These are phyloP conservation scores for Phytophthora megakarya DNA, from an alignment of 352 stramenopile genomes.

Conservation along the genomic window DNA sequence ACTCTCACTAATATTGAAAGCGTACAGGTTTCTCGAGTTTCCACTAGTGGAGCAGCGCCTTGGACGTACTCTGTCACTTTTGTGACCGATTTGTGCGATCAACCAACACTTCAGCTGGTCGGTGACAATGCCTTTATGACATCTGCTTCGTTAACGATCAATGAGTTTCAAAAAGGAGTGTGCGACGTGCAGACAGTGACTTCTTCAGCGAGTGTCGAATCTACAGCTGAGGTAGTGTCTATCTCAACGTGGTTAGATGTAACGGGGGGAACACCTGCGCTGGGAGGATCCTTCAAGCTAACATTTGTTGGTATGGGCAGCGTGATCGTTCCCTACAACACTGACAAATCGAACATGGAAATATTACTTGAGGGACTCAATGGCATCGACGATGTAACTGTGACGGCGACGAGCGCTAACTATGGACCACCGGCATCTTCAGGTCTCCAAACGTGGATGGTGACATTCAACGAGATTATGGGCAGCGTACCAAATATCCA, in stretches of 20 bases:
- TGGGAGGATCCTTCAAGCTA: conserved; percentile 76
- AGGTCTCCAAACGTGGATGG: conserved; percentile 71
- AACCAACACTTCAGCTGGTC: conserved; percentile 67
- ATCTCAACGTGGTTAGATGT: conserved; percentile 81
- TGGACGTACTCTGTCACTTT: conserved; percentile 91
- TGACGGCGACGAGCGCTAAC: conserved; percentile 54
- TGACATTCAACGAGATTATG: conserved; percentile 94
- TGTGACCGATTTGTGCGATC: conserved; percentile 82
- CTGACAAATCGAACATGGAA: conserved; percentile 53
- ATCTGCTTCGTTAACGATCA: conserved; percentile 51
- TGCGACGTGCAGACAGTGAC: conserved; percentile 96
- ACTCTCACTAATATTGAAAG: conserved; percentile 81
- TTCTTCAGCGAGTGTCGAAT: conserved; percentile 89
- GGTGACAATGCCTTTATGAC: conserved; percentile 51
- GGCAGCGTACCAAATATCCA: conserved; percentile 87
- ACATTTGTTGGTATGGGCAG: conserved; percentile 53
- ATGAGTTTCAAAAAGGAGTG: conserved; percentile 78
- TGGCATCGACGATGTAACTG: conserved; percentile 78
- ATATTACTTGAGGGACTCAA: conserved; percentile 69
- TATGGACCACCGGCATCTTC: conserved; percentile 40
- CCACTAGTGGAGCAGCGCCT: conserved; percentile 26
- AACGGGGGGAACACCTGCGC: conserved; percentile 27
- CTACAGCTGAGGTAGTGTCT: conserved; percentile 88
- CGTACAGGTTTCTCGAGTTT: conserved; percentile 76
- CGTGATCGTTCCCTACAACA: conserved; percentile 47